Evolutionary conservation across 495 filamentous ascomycete species (phyloP).

Genomic region (Xylaria cubensis): DNA sequence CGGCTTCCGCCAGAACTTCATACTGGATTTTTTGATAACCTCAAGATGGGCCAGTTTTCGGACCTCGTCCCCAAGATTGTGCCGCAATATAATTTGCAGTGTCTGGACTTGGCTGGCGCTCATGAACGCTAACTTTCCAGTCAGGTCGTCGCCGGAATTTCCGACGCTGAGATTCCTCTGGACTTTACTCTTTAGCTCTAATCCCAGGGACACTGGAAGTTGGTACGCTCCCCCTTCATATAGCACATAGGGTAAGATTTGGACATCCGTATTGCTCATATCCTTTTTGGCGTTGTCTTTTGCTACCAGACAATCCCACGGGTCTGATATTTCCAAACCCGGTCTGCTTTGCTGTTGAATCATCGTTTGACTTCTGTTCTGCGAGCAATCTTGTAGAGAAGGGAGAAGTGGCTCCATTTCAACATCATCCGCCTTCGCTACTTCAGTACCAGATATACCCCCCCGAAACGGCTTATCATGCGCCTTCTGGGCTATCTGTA

Average conservation of each 20-base stretch:
- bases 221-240: constrained; percentile 4
- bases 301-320: background rate
- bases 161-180: background rate
- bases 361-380: background rate
- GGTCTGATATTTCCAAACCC: background rate
- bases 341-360: background rate
- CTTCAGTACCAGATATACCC: too few relatives aligned
- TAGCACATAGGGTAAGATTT: constrained; percentile 5
- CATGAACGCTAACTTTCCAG: background rate
- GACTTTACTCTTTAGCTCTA: background rate
- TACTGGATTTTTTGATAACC: background rate
- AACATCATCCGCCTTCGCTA: background rate
- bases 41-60: constrained; percentile 7
- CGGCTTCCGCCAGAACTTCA: background rate
- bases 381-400: background rate
- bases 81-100: background rate
- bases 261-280: background rate
- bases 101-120: background rate
- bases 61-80: background rate
- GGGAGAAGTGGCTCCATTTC: background rate
- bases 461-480: background rate
- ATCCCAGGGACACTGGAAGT: background rate
- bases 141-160: background rate
- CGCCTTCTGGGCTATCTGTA: background rate
- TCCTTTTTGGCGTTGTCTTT: background rate